Base-by-base conservation (phyloP, 2,329 filamentous ascomycete genomes). In the Epicoccum sorghinum region DNA sequence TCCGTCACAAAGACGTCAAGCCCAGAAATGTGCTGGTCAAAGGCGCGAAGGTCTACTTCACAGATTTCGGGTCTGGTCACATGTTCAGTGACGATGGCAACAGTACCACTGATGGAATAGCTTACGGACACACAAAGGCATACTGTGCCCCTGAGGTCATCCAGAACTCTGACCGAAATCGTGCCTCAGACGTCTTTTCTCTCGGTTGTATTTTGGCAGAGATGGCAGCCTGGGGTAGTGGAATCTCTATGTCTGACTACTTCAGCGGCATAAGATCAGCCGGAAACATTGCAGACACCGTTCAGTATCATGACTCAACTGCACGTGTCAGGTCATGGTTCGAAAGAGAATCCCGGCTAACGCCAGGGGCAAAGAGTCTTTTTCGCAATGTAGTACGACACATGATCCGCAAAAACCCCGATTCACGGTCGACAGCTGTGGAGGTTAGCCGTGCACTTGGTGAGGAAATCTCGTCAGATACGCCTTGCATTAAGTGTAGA, bases 141-240 rank as follows among this genome's bases (percentile, higher is more conserved):
- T 67, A 64, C 38, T 57, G 59, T 10, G 63, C 66, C 0, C 66
- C 66, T 5, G 66, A 69, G 36, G 65, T 69, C 0, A 43, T 52
- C 7, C 49, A 41, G 6, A 47, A 45, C 5, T 46, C 40, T 1
- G 25, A 29, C 2, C 55, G 64, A 1, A 66, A 66, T n/a, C 39
- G 54, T 10, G 53, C 51, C 1, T 62, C 63, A 3, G 65, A 69
- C 49, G 60, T 68, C 3, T 68, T 59, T 48, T 66, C 62, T 0
- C 47, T 68, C 3, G 66, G 64, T 1, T 65, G 62, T 38, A 58
- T 68, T 0, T 60, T 62, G 23, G 25, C 65, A 0, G 61, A 68
- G 13, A 59, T 33, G 32, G 47, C 14, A 4, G 48, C 27, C 2
- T 51, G 36, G 48, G 23, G 41, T 18, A 33, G 36, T 18, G 12